A percentile compares a stretch with the other conserved stretches of the same genome.
These are phyloP conservation scores for Crassisporium funariophilum DNA, from an alignment of 768 basidiomycete species.

Conservation along the genomic window DNA sequence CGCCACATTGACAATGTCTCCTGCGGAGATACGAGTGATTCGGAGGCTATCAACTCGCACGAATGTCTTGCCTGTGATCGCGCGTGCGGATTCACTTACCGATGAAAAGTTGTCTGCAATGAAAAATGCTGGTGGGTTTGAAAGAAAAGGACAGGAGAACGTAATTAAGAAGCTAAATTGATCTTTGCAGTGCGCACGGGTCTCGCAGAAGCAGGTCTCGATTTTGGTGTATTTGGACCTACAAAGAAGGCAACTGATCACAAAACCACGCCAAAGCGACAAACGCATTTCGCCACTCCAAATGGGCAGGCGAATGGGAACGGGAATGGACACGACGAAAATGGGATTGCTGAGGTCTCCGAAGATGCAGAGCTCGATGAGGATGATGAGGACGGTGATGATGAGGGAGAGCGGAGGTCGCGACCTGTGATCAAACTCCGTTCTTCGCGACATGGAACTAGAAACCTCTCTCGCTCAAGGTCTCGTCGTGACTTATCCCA, in stretches of 20 bases:
- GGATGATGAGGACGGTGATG: slow-evolving; percentile 44
- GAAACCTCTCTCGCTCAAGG: slow-evolving; percentile 63
- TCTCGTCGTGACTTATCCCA: slow-evolving; percentile 70
- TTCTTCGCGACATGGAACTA: slow-evolving; percentile 44
- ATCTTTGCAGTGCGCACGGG: slow-evolving; percentile 55
- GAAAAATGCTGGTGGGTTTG: slow-evolving; percentile 57
- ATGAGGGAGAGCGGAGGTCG: slow-evolving; percentile 55
- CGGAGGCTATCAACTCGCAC: slow-evolving; percentile 70
- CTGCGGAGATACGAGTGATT: slow-evolving; percentile 78
- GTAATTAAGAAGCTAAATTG: slow-evolving; percentile 4
- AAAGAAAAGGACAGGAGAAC: slow-evolving; percentile 1
- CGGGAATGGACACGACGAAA: slow-evolving; percentile 31
- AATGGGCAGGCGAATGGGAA: slow-evolving; percentile 29
- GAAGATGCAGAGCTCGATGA: slow-evolving; percentile 34
- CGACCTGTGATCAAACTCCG: slow-evolving; percentile 81
- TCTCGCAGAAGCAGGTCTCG: slow-evolving; percentile 64
- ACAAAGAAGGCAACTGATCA: slow-evolving; percentile 30
- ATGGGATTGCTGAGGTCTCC: slow-evolving; percentile 19
- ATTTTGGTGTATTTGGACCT: slow-evolving; percentile 76
- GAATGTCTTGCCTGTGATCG: slow-evolving; percentile 83
- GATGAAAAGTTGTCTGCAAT: slow-evolving; percentile 71
- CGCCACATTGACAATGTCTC: slow-evolving; percentile 65
- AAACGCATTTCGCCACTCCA: slow-evolving; percentile 34
- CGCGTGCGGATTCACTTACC: slow-evolving; percentile 80
- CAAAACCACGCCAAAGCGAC: slow-evolving; percentile 33